phyloP scores from a whole-genome alignment of 306 rosid genomes.

The Quercus parvula region DNA sequence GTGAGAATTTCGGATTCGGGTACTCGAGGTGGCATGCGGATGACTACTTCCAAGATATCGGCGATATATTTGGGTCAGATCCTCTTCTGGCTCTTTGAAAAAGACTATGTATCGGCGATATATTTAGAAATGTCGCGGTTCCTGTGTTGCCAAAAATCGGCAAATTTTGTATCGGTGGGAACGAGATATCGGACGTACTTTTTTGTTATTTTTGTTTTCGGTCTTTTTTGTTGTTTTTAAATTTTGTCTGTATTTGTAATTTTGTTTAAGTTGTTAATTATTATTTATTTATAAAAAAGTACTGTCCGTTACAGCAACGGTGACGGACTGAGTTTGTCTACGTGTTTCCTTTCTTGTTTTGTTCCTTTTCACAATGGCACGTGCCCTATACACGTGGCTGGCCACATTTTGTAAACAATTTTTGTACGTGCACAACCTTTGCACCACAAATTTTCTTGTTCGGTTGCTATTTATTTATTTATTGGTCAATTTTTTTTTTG shows the following conservation, averaged over 20 bases:
- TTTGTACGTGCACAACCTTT: no score
- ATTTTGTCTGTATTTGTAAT: conserved; percentile 1
- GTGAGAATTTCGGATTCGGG: conserved; percentile 46
- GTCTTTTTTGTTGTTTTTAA: neutral
- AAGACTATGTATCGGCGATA: neutral
- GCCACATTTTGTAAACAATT: no score
- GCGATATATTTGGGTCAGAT: conserved; percentile 69
- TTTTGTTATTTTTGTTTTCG: neutral
- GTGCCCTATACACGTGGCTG: neutral
- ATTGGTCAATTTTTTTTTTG: no score
- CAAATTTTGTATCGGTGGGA: conserved; percentile 54
- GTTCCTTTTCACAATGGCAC: neutral
- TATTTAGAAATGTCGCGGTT: conserved; percentile 3
- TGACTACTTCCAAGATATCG: conserved; percentile 81
- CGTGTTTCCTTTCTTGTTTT: neutral
- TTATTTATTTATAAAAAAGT: neutral
- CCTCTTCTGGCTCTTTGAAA: conserved; percentile 56
- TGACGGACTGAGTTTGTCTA: conserved; percentile 19
- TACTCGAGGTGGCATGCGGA: conserved; percentile 31
- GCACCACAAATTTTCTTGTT: no score
- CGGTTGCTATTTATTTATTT: no score
- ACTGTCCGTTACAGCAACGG: conserved; percentile 24
- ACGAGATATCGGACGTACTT: conserved; percentile 11
- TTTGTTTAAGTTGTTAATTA: neutral
- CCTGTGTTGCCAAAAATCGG: conserved; percentile 28